Percentiles rank a stretch among this genome's conserved stretches.
phyloP scores from a whole-genome alignment of 2,329 filamentous ascomycete species.

The Trichoderma atroviride region DNA sequence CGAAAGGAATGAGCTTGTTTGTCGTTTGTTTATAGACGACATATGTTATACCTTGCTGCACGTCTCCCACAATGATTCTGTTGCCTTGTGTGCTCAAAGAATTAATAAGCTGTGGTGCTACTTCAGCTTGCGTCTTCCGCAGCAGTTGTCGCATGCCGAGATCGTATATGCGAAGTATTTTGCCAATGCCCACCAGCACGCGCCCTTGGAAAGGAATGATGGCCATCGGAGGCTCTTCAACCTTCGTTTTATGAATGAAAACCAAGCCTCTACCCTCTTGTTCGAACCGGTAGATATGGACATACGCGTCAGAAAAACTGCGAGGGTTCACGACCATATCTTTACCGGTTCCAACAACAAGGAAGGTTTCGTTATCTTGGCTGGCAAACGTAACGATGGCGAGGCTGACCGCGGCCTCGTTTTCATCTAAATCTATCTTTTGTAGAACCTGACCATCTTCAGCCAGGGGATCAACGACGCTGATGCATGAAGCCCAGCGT shows the following conservation, averaged over 20 bases:
- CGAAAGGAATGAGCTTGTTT: constrained; percentile 91
- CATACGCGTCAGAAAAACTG: constrained; percentile 76
- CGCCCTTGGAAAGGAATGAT: constrained; percentile 91
- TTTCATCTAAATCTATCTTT: constrained; percentile 80
- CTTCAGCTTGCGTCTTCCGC: constrained; percentile 83
- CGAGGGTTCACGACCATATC: constrained; percentile 80
- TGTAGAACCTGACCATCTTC: constrained; percentile 71
- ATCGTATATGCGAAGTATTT: constrained; percentile 84
- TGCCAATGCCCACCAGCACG: constrained; percentile 81
- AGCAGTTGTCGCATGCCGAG: constrained; percentile 90
- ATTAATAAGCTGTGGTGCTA: constrained; percentile 80
- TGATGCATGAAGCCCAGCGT: constrained; percentile 95
- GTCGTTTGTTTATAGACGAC: constrained; percentile 91
- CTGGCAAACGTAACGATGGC: constrained; percentile 84
- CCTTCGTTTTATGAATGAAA: constrained; percentile 94
- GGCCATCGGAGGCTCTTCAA: constrained; percentile 88
- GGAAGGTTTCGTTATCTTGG: constrained; percentile 84
- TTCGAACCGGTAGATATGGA: constrained; percentile 89
- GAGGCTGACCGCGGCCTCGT: constrained; percentile 88
- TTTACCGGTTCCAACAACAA: constrained; percentile 93
- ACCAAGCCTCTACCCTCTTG: constrained; percentile 86
- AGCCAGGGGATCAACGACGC: constrained; percentile 80
- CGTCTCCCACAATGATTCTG: constrained; percentile 88
- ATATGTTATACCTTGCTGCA: constrained; percentile 88
- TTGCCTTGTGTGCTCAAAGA: constrained; percentile 87